Percentiles rank a stretch among this genome's conserved stretches.
phyloP scores from a whole-genome alignment of 306 rosid genomes.

The Carpinus fangiana region DNA sequence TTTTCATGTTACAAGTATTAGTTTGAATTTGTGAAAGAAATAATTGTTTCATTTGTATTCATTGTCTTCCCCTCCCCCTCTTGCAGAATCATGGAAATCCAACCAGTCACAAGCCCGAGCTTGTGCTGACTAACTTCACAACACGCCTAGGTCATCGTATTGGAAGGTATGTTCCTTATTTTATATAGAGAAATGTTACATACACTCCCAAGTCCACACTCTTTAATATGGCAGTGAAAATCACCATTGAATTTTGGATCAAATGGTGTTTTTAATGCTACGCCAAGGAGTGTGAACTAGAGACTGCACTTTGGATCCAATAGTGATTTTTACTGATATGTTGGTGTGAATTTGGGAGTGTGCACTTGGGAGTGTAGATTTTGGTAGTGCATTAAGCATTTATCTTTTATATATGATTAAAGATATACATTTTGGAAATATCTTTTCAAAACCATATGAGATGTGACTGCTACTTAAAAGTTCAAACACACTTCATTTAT shows the following conservation, averaged over 20 bases:
- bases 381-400: too few species aligned
- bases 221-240: background rate
- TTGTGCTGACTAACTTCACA: conserved; percentile 72
- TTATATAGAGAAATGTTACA: background rate
- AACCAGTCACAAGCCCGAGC: conserved; percentile 88
- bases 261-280: too few species aligned
- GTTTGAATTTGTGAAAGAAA: background rate
- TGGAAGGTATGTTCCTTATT: conserved; percentile 64
- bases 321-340: too few species aligned
- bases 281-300: too few species aligned
- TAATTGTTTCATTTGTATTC: conserved; percentile 1
- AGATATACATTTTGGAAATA: conserved; percentile 1
- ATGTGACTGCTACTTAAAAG: conserved; percentile 10
- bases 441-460: conserved; percentile 1
- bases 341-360: too few species aligned
- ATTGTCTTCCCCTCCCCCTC: background rate
- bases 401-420: background rate
- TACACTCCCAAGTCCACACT: too few species aligned
- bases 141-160: conserved; percentile 88
- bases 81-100: conserved; percentile 92
- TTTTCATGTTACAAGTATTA: conserved; percentile 7
- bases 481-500: background rate
- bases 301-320: too few species aligned
- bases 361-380: too few species aligned
- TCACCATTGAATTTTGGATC: too few species aligned